Evolutionary conservation across 495 filamentous ascomycete genomes (phyloP).

Genomic region (Penicillium antarcticum): DNA sequence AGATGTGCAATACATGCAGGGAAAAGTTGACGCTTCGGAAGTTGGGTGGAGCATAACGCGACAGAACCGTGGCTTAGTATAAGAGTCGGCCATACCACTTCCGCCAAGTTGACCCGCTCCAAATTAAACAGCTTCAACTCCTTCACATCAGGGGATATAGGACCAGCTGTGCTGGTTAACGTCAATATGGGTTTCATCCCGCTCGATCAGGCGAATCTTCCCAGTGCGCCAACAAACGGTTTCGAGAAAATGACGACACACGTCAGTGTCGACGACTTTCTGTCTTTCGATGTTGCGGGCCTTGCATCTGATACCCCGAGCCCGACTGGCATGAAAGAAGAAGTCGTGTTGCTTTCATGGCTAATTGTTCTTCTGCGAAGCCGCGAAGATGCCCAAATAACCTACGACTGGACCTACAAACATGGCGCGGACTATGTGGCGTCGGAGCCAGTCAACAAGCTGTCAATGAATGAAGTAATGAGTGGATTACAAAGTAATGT

Average conservation of each 20-base stretch:
- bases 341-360: constrained; percentile 43
- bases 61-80: constrained; percentile 11
- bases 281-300: constrained; percentile 14
- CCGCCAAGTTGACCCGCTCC: constrained; percentile 3
- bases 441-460: background rate
- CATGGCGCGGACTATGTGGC: background rate
- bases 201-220: constrained; percentile 7
- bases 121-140: constrained; percentile 2
- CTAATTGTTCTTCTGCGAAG: constrained; percentile 37
- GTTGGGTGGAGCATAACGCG: constrained; percentile 1
- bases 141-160: constrained; percentile 2
- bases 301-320: constrained; percentile 15
- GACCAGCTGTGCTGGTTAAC: constrained; percentile 11
- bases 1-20: constrained; percentile 5
- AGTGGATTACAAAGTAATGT: constrained; percentile 22
- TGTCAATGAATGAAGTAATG: constrained; percentile 24
- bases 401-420: constrained; percentile 37
- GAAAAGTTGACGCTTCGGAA: background rate
- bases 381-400: constrained; percentile 32
- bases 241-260: background rate
- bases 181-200: constrained; percentile 29
- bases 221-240: constrained; percentile 3
- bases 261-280: constrained; percentile 6
- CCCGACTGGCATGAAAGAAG: constrained; percentile 32
- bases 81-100: constrained; percentile 15